Evolutionary conservation across 192 early-diverging fungal genomes (phyloP).

Genomic region (Dispira simplex): DNA sequence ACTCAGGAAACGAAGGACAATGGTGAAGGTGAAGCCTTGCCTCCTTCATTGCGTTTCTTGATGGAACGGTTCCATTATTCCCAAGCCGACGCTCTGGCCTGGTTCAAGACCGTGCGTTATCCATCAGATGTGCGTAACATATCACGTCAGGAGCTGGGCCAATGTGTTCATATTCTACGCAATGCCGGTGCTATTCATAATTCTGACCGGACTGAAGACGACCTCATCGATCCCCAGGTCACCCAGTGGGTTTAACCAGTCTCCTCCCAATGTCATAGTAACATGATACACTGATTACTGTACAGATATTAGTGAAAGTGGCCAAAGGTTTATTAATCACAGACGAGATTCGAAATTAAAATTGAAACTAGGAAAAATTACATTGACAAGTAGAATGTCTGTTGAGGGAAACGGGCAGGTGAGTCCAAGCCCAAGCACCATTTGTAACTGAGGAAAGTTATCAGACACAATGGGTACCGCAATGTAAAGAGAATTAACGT

Average conservation of each 20-base stretch:
- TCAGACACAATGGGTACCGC: too few species aligned
- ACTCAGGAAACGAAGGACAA: neutral
- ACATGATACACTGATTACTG: too few species aligned
- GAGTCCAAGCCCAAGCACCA: too few species aligned
- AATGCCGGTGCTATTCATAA: neutral
- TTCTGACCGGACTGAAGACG: neutral
- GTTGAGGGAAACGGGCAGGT: too few species aligned
- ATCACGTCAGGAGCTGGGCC: neutral
- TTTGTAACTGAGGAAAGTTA: too few species aligned
- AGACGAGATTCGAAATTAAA: too few species aligned
- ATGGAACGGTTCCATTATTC: conserved; percentile 11
- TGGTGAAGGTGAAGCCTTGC: neutral
- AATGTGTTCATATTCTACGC: neutral
- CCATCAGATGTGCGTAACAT: neutral
- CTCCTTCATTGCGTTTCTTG: conserved; percentile 6
- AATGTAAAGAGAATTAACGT: too few species aligned
- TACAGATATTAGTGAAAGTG: too few species aligned
- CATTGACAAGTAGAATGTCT: too few species aligned
- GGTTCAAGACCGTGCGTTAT: conserved; percentile 12
- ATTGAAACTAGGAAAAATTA: too few species aligned
- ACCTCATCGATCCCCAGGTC: neutral
- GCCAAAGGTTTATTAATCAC: too few species aligned
- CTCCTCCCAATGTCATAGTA: too few species aligned
- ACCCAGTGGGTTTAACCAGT: neutral
- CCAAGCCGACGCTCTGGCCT: conserved; percentile 1